Evolutionary conservation across 106 monocot genomes (phyloP), one percentile per base, ranked within the genome.

Genomic region (Dioscorea dumetorum): DNA sequence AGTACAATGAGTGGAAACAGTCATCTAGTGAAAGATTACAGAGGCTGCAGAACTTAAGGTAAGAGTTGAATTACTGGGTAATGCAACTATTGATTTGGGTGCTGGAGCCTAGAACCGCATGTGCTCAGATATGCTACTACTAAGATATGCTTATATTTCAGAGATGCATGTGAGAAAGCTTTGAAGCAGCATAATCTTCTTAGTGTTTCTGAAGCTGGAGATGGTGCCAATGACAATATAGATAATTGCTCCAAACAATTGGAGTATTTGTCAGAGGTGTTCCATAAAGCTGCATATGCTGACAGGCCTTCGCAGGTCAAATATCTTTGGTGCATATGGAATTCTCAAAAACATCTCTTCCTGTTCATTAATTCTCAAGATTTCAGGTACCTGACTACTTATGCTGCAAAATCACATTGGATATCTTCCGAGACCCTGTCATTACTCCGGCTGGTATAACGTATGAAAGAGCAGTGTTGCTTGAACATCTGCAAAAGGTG

Each of bases 331-430:
- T 41, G 41, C 41, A 28, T 41, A 41, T 41, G 6, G 41, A 8
- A 41, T 41, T 41, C 41, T 6, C 41, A 41, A 6, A 41, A 41
- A 0, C 10, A 41, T 41, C 10, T 41, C 3, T 41, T 41, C 1
- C 0, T 41, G 6, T 41, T 41, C 41, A 41, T 41, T 41, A 24
- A 60, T 12, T 54, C 71, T 10, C 41, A 3, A 41, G 10, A 41
- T 41, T 41, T 62, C 51, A 95, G 94, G 85, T 95, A 16, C 94
- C 94, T 34, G 90, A 91, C 15, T 83, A 88, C 73, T 72, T 95
- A 11, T 95, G 94, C 60, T 95, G 94, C 63, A 87, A 85, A 68
- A 85, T 95, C 67, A 81, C 94, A 34, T 83, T 90, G 23, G 94
- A 95, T 51, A 85, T 88, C 56, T 81, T 75, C 15, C 78, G 82